Percentiles rank a stretch among this genome's conserved stretches.
Conservation (phyloP, 108 stramenopile species). For the Ochromonas danica region DNA sequence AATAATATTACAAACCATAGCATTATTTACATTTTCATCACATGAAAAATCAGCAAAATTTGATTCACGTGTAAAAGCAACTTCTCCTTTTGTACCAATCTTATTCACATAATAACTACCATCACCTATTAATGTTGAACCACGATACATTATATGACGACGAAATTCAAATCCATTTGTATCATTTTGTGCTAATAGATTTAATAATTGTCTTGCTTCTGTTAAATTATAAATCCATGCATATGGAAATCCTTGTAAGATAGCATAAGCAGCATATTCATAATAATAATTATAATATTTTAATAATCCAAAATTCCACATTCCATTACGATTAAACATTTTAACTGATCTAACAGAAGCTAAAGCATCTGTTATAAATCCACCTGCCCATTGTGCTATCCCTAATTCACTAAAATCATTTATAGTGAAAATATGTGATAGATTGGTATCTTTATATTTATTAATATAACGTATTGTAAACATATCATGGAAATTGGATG, state of each 20-base stretch:
- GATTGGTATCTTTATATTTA: not conserved
- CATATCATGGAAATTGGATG: conserved; percentile 25
- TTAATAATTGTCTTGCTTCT: not conserved
- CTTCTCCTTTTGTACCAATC: conserved; percentile 13
- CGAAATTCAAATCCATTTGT: not conserved
- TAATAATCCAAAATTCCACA: conserved; percentile 18
- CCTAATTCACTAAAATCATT: conserved; percentile 12
- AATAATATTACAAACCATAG: conserved; percentile 11
- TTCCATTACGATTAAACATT: conserved; percentile 3
- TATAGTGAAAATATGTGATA: conserved; percentile 18
- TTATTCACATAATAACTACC: conserved; percentile 12
- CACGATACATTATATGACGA: conserved; percentile 21
- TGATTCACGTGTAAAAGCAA: conserved; percentile 18
- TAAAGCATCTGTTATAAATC: conserved; percentile 28
- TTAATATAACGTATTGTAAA: conserved; percentile 24
- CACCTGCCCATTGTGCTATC: conserved; percentile 34
- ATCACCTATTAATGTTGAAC: conserved; percentile 25
- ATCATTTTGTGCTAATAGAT: conserved; percentile 7
- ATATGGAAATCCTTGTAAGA: conserved; percentile 18
- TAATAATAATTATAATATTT: not conserved
- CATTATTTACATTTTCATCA: not conserved
- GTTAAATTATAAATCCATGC: not conserved
- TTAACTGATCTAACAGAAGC: not conserved
- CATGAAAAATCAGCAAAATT: conserved; percentile 28
- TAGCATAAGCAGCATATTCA: not conserved